A percentile compares a stretch with the other conserved stretches of the same genome.
Evolutionary conservation across 2,329 filamentous ascomycete species (phyloP).

Genomic region (Zopfia rhizophila): DNA sequence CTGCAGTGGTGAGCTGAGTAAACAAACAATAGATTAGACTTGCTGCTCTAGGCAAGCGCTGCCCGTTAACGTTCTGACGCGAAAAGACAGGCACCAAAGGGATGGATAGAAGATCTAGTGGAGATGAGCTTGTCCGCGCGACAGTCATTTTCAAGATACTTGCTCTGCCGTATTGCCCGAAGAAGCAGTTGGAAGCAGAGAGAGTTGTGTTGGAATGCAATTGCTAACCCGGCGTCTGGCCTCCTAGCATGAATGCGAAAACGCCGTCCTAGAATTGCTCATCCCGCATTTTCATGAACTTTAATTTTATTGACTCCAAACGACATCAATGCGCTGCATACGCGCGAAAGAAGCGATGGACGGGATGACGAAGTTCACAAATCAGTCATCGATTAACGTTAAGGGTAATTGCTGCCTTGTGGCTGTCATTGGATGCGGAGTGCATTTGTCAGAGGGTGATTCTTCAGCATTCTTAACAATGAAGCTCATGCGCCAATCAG

Average conservation of each 20-base stretch:
- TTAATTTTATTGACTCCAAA: too few relatives aligned
- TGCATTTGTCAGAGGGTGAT: slow-evolving; percentile 42
- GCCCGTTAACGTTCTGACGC: slow-evolving; percentile 20
- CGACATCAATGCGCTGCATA: too few relatives aligned
- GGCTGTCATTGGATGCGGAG: too few relatives aligned
- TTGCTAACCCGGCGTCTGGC: not conserved
- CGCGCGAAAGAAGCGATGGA: not conserved
- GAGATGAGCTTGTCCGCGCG: not conserved
- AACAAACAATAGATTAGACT: slow-evolving; percentile 12
- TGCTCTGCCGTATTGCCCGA: slow-evolving; percentile 3
- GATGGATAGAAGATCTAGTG: slow-evolving; percentile 17
- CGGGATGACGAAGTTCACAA: slow-evolving; percentile 1
- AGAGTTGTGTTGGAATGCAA: slow-evolving; percentile 1
- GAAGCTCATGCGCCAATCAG: slow-evolving; percentile 13
- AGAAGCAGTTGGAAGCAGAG: not conserved
- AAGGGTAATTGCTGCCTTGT: slow-evolving; percentile 14
- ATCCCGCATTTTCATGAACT: slow-evolving; percentile 3
- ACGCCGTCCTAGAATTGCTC: too few relatives aligned
- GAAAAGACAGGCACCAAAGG: slow-evolving; percentile 22
- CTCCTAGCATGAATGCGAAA: too few relatives aligned
- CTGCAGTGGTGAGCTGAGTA: slow-evolving; percentile 29
- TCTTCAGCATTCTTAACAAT: slow-evolving; percentile 41
- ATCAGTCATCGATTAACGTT: slow-evolving; percentile 16
- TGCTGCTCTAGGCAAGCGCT: slow-evolving; percentile 23
- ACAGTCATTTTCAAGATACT: not conserved